Conservation (phyloP, 306 rosid genomes). For the Prunus salicina region DNA sequence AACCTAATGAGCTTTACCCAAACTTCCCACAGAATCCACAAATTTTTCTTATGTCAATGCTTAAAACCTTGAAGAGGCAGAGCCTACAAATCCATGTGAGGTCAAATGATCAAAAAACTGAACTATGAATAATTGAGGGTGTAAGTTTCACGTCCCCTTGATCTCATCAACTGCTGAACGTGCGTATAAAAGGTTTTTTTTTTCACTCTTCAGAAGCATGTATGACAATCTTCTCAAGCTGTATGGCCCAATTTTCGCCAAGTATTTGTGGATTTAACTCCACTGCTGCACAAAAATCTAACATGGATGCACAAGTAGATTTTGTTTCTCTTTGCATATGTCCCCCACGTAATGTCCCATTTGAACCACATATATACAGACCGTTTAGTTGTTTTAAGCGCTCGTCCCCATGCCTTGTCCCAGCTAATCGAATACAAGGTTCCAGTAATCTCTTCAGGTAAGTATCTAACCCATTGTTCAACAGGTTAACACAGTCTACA, state of each 20-base stretch:
- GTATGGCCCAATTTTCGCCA: constrained; percentile 76
- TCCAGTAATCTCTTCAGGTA: constrained; percentile 83
- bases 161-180: constrained; percentile 12
- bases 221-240: constrained; percentile 75
- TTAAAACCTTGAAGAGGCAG: constrained; percentile 24
- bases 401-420: constrained; percentile 40
- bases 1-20: constrained; percentile 33
- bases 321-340: constrained; percentile 32
- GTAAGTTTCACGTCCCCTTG: constrained; percentile 24
- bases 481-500: constrained; percentile 64
- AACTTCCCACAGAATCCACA: constrained; percentile 25
- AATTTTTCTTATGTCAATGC: constrained; percentile 36
- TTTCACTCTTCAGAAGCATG: constrained; percentile 63
- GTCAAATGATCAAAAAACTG: constrained; percentile 31
- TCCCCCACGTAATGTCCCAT: constrained; percentile 34
- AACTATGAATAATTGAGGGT: constrained; percentile 34
- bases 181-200: constrained; percentile 12
- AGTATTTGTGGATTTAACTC: constrained; percentile 71
- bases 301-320: constrained; percentile 43
- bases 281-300: constrained; percentile 70
- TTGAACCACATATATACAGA: constrained; percentile 26
- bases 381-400: constrained; percentile 25
- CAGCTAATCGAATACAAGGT: constrained; percentile 57
- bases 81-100: constrained; percentile 22
- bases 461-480: constrained; percentile 79